Percentiles rank a stretch among this genome's conserved stretches.
phyloP scores from a whole-genome alignment of 1,284 basidiomycete genomes.

The Tilletia caries region DNA sequence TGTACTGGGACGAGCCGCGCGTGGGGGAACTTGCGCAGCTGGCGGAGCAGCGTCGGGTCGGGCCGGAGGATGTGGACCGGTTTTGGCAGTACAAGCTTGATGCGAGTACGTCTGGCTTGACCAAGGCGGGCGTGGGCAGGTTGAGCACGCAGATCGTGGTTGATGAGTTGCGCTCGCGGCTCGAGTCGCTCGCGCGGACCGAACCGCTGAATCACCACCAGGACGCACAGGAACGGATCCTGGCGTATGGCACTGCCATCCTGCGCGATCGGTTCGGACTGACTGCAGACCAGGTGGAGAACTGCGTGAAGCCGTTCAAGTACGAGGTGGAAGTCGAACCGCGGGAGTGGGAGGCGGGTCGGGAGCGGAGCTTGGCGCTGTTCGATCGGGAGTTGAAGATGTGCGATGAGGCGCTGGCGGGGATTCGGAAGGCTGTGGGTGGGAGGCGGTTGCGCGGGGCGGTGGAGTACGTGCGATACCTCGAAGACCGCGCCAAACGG shows the following conservation, averaged over 20 bases:
- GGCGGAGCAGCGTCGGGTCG: slow-evolving; percentile 67
- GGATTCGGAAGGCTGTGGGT: slow-evolving; percentile 81
- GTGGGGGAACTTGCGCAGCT: slow-evolving; percentile 68
- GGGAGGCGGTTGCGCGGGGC: slow-evolving; percentile 73
- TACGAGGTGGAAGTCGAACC: slow-evolving; percentile 78
- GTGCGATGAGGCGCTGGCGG: slow-evolving; percentile 80
- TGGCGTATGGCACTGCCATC: slow-evolving; percentile 86
- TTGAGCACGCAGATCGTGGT: slow-evolving; percentile 92
- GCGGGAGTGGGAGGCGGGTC: slow-evolving; percentile 83
- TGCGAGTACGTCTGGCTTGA: slow-evolving; percentile 82
- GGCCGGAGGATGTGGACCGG: slow-evolving; percentile 71
- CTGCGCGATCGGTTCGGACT: slow-evolving; percentile 84
- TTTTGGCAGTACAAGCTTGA: slow-evolving; percentile 97
- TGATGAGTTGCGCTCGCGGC: slow-evolving; percentile 80
- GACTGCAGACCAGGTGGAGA: slow-evolving; percentile 97
- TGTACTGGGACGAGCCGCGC: slow-evolving; percentile 93
- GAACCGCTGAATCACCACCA: slow-evolving; percentile 93
- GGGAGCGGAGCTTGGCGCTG: slow-evolving; percentile 69
- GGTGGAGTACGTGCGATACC: slow-evolving; percentile 73
- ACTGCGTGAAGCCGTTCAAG: slow-evolving; percentile 99
- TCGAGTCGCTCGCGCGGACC: slow-evolving; percentile 74
- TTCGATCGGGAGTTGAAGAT: slow-evolving; percentile 78
- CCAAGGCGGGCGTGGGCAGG: slow-evolving; percentile 93
- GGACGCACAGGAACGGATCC: slow-evolving; percentile 77
- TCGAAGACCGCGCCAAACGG: slow-evolving; percentile 79